Percentiles rank a stretch among this genome's conserved stretches.
These are phyloP conservation scores for Ogataea trehaloabstinens DNA, from an alignment of 805 yeast genomes.

Conservation along the genomic window DNA sequence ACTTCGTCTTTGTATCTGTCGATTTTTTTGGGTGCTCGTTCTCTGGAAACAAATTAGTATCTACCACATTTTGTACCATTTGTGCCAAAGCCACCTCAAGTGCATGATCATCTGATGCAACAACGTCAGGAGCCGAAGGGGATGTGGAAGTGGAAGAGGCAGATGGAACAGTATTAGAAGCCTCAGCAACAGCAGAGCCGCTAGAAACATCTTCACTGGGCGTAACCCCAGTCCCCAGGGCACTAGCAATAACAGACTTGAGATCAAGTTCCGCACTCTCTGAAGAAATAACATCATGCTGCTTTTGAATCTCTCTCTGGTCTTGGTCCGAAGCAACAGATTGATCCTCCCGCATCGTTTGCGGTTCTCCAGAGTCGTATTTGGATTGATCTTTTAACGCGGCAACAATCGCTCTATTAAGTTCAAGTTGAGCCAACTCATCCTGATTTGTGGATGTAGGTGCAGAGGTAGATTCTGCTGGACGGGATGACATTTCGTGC, in stretches of 20 bases:
- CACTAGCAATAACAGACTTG: constrained; percentile 19
- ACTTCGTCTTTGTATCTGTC: constrained; percentile 1
- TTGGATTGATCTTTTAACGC: constrained; percentile 15
- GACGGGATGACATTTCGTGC: neutral
- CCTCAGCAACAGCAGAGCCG: constrained; percentile 3
- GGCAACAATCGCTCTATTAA: constrained; percentile 27
- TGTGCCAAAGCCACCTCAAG: constrained; percentile 54
- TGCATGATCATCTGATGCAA: constrained; percentile 31
- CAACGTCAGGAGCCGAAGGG: neutral
- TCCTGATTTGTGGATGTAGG: constrained; percentile 9
- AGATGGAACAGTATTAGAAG: constrained; percentile 1
- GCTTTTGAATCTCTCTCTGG: constrained; percentile 5
- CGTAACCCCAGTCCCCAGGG: constrained; percentile 9
- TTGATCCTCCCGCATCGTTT: neutral
- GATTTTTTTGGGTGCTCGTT: constrained; percentile 3
- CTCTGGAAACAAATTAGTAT: constrained; percentile 24
- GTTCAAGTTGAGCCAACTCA: constrained; percentile 18
- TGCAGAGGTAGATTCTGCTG: neutral
- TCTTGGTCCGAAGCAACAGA: constrained; percentile 4
- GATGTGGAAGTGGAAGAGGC: no score
- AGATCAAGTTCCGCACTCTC: constrained; percentile 17
- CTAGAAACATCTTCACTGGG: neutral
- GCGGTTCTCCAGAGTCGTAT: constrained; percentile 1
- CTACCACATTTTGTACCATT: constrained; percentile 55
- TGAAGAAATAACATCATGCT: neutral